Evolutionary conservation across 352 stramenopile genomes (phyloP).

Genomic region (Globisporangium spinosum): DNA sequence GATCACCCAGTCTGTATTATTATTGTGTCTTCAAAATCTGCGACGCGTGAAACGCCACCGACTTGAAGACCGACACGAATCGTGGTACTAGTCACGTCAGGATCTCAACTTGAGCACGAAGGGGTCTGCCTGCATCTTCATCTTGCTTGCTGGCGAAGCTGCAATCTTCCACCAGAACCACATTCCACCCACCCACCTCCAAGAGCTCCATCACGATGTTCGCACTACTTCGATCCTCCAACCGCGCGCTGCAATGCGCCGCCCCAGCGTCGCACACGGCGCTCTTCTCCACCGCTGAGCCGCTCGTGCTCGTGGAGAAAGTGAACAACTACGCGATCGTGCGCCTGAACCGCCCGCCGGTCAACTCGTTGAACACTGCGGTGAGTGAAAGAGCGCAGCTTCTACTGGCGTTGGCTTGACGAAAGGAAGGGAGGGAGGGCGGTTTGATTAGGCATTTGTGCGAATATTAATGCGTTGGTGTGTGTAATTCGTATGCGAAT

Average conservation of each 20-base stretch:
- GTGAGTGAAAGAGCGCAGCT: conserved; percentile 22
- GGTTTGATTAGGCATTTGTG: not conserved
- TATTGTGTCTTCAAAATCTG: not conserved
- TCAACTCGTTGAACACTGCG: conserved; percentile 79
- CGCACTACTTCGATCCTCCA: conserved; percentile 12
- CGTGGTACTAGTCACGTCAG: conserved; percentile 40
- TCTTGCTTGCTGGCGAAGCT: not conserved
- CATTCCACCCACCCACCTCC: conserved; percentile 11
- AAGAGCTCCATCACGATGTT: conserved; percentile 15
- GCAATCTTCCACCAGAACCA: conserved; percentile 3
- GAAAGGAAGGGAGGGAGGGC: not conserved
- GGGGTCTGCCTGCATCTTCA: not conserved
- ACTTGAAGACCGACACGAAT: not conserved
- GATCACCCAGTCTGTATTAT: not conserved
- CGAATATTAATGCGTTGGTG: not conserved
- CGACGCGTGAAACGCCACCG: not conserved
- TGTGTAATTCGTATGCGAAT: not conserved
- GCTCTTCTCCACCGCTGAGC: conserved; percentile 33
- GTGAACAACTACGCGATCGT: conserved; percentile 72
- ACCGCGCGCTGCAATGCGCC: conserved; percentile 7
- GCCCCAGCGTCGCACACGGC: conserved; percentile 12
- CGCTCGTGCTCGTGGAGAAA: conserved; percentile 72
- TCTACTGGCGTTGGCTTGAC: not conserved
- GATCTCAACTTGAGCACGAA: conserved; percentile 18
- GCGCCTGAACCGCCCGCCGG: conserved; percentile 70